These are phyloP conservation scores for Exophiala xenobiotica DNA, from an alignment of 2,329 filamentous ascomycete species.

Conservation along the genomic window DNA sequence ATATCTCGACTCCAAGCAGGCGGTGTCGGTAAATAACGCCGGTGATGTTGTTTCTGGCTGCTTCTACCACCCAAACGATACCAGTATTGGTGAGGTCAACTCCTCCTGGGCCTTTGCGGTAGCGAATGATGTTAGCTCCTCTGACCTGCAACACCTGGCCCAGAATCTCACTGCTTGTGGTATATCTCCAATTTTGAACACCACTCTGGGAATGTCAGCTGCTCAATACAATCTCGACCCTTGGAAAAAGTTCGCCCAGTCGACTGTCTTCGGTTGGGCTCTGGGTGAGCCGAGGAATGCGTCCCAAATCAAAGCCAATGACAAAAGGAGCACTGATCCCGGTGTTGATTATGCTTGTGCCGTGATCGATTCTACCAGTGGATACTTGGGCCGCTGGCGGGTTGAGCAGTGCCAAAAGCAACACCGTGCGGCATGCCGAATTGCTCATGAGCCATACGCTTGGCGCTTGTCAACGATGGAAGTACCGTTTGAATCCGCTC, in stretches of 20 bases:
- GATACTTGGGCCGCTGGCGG: constrained; percentile 55
- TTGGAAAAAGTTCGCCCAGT: constrained; percentile 52
- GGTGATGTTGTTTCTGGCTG: constrained; percentile 54
- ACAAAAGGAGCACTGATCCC: constrained; percentile 31
- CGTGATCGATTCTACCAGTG: constrained; percentile 47
- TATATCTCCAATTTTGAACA: constrained; percentile 60
- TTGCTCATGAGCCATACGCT: constrained; percentile 53
- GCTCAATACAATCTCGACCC: constrained; percentile 36
- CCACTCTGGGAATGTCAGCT: constrained; percentile 48
- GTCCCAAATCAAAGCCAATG: constrained; percentile 28
- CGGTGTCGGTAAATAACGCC: constrained; percentile 32
- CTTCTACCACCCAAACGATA: constrained; percentile 48
- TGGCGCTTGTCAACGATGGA: constrained; percentile 54
- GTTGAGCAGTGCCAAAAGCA: constrained; percentile 55
- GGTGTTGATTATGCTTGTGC: constrained; percentile 54
- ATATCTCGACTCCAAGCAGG: constrained; percentile 38
- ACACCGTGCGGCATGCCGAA: constrained; percentile 58
- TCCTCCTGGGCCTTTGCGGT: constrained; percentile 54
- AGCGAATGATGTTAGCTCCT: constrained; percentile 22
- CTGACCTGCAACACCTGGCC: constrained; percentile 36
- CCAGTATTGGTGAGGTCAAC: constrained; percentile 46
- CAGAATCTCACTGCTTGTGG: constrained; percentile 56
- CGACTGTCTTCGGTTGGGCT: constrained; percentile 62
- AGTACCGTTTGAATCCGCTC: constrained; percentile 46
- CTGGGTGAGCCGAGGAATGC: constrained; percentile 54